phyloP scores from a whole-genome alignment of 2,329 filamentous ascomycete species.

The Trichoderma breve region DNA sequence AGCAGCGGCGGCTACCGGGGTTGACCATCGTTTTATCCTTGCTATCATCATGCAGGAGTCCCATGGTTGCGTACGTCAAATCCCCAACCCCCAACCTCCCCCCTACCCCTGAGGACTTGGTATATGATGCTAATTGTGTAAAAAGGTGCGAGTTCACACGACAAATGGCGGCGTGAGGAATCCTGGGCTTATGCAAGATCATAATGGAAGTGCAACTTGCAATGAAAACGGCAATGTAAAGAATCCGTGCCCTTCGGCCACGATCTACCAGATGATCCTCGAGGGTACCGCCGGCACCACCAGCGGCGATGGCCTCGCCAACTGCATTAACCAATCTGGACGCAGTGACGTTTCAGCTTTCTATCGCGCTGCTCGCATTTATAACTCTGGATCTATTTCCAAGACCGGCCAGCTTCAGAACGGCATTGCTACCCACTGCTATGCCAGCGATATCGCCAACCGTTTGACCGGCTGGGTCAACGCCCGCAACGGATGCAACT shows the following conservation, averaged over 20 bases:
- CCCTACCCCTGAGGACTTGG: too few relatives aligned
- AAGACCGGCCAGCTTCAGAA: constrained; percentile 23
- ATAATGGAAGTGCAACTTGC: constrained; percentile 39
- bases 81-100: too few relatives aligned
- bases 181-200: constrained; percentile 42
- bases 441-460: constrained; percentile 26
- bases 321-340: constrained; percentile 18
- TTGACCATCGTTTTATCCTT: constrained; percentile 43
- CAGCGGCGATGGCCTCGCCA: background rate
- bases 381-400: constrained; percentile 26
- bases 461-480: constrained; percentile 26
- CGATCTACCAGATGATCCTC: constrained; percentile 29
- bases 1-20: constrained; percentile 29
- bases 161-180: constrained; percentile 41
- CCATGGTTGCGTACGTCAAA: constrained; percentile 29
- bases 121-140: too few relatives aligned
- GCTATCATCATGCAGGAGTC: constrained; percentile 46
- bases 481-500: constrained; percentile 23
- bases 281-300: too few relatives aligned
- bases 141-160: constrained; percentile 36
- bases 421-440: constrained; percentile 24
- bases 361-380: constrained; percentile 26
- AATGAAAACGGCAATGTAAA: constrained; percentile 26
- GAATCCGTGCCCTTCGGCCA: constrained; percentile 30
- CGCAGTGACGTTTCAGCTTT: constrained; percentile 10